A percentile compares a stretch with the other conserved stretches of the same genome.
These are phyloP conservation scores for Saccharomycopsis javanensis DNA, from an alignment of 805 yeast species.

Conservation along the genomic window DNA sequence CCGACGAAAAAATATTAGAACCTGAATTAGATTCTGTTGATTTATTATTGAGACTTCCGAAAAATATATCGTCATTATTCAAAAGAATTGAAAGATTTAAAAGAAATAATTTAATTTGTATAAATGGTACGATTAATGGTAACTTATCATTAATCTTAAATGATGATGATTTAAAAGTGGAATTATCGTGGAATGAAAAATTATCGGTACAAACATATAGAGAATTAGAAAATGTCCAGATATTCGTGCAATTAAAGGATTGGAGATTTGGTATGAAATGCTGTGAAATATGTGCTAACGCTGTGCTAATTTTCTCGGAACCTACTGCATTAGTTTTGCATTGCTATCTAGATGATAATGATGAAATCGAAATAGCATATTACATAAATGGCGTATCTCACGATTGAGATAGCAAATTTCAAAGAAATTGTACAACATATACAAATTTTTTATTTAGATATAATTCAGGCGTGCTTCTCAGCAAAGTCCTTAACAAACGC, in stretches of 20 bases:
- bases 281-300: constrained; percentile 51
- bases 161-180: constrained; percentile 42
- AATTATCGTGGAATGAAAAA: constrained; percentile 49
- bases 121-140: constrained; percentile 43
- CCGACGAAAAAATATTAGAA: constrained; percentile 45
- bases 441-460: neutral
- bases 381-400: constrained; percentile 37
- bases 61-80: constrained; percentile 42
- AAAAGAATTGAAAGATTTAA: constrained; percentile 59
- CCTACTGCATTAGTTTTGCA: constrained; percentile 54
- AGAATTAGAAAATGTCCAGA: constrained; percentile 21
- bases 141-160: constrained; percentile 41
- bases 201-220: constrained; percentile 32
- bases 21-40: constrained; percentile 52
- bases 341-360: constrained; percentile 55
- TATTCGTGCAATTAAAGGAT: constrained; percentile 47
- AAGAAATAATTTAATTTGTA: constrained; percentile 32
- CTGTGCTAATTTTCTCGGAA: constrained; percentile 48
- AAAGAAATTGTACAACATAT: neutral
- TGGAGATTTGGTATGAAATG: constrained; percentile 61
- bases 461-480: constrained; percentile 18
- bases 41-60: constrained; percentile 40
- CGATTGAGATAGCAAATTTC: neutral
- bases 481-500: constrained; percentile 56
- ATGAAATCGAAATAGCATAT: constrained; percentile 55